Evolutionary conservation across 345 rosid genomes (phyloP), one percentile per base, ranked within the genome.

Genomic region (Salix exigua): DNA sequence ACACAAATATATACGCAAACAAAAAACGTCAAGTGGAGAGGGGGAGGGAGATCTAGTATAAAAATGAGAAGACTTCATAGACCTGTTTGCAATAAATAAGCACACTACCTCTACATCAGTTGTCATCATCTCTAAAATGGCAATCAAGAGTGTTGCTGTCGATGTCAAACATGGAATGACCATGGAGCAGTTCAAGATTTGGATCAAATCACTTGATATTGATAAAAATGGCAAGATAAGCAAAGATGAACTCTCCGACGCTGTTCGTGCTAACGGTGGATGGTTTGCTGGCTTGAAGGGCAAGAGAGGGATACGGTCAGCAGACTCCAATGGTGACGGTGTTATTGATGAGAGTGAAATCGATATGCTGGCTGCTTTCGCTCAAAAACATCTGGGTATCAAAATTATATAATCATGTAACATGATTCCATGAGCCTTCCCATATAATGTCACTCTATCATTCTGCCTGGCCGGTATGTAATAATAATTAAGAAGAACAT

Each of bases 241-340:
- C 79, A 42, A 50, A 58, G 72, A 75, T 71, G 87, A 86, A 75
- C 87, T 86, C 6, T n/a, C 2, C 30, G 38, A 80, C 12, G 85
- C 84, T 18, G 48, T 79, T 73, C 67, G 53, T 9, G 12, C 21
- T 58, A 7, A 21, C 16, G 69, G 75, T 37, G 75, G 75, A 23
- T 58, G 75, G 75, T 72, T 72, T 1, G 67, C 21, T 42, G 1
- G 84, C 76, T 37, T 71, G 79, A 73, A 55, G 61, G 63, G 66
- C 70, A 33, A 25, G 77, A 78, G 28, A 5, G 73, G 70, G 9
- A 11, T 83, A 13, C 46, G 19, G 7, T 21, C 23, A 2, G 79
- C 76, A 0, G 85, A 83, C 38, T 58, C 67, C 17, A 21, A 83
- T 33, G 51, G 68, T 26, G 69, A 73, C 28, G 81, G 85, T 30